phyloP scores from a whole-genome alignment of 306 rosid genomes.

The Amphicarpaea edgeworthii region DNA sequence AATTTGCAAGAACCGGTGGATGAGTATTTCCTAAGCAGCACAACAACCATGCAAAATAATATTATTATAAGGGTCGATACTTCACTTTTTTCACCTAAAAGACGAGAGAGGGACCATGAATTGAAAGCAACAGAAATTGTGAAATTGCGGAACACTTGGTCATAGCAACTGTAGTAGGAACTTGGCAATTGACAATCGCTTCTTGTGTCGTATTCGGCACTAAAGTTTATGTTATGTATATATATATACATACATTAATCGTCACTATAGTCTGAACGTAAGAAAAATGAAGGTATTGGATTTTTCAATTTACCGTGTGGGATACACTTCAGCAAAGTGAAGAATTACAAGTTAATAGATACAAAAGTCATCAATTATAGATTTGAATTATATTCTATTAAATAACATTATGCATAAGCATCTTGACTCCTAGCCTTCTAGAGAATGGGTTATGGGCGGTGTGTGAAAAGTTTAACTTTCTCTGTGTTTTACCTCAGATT shows the following conservation, averaged over 20 bases:
- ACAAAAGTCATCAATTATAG: background rate
- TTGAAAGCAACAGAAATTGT: background rate
- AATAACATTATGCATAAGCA: background rate
- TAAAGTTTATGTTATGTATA: background rate
- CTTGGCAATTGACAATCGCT: slow-evolving; percentile 1
- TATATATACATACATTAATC: no score
- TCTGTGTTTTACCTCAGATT: slow-evolving; percentile 46
- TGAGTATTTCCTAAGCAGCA: background rate
- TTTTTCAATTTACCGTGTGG: background rate
- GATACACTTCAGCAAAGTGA: background rate
- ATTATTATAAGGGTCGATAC: background rate
- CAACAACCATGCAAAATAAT: background rate
- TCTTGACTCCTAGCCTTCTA: background rate
- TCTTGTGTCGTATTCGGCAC: background rate
- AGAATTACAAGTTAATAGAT: background rate
- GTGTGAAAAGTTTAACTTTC: slow-evolving; percentile 2
- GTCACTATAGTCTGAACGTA: background rate
- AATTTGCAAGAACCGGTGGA: background rate
- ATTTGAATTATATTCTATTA: background rate
- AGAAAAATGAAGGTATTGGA: background rate
- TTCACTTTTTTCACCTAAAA: background rate
- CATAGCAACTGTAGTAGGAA: background rate
- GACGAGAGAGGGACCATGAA: slow-evolving; percentile 11
- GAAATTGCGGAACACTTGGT: background rate
- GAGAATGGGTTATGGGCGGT: slow-evolving; percentile 18